A percentile compares a stretch with the other conserved stretches of the same genome.
Conservation (phyloP, 257 asterid species). For the Solanum chiquidenum region DNA sequence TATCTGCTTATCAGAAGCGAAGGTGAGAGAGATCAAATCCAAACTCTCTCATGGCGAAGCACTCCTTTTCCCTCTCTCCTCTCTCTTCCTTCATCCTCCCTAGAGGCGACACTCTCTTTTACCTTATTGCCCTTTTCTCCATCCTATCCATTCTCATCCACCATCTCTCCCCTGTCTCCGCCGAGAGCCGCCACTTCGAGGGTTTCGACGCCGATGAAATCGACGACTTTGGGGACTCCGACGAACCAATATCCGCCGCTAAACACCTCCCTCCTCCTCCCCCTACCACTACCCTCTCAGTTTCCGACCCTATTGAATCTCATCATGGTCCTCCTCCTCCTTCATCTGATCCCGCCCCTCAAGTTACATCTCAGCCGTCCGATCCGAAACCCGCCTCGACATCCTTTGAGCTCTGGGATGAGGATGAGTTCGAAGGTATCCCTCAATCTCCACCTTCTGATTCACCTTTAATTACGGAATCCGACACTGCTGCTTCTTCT, state of each 20-base stretch:
- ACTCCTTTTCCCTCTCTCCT: conserved; percentile 26
- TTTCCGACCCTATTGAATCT: conserved; percentile 34
- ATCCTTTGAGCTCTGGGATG: conserved; percentile 71
- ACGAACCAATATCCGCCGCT: conserved; percentile 29
- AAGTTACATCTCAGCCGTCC: conserved; percentile 25
- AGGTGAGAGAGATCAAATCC: background rate
- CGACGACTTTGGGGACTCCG: conserved; percentile 35
- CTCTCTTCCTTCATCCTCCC: conserved; percentile 51
- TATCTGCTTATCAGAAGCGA: background rate
- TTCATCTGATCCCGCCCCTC: conserved; percentile 7
- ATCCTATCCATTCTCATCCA: conserved; percentile 61
- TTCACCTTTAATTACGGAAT: conserved; percentile 17
- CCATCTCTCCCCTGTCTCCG: conserved; percentile 37
- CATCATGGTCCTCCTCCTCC: conserved; percentile 71
- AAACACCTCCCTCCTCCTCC: conserved; percentile 33
- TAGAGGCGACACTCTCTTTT: conserved; percentile 34
- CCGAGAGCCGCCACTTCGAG: conserved; percentile 59
- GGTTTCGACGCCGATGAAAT: conserved; percentile 89
- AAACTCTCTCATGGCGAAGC: conserved; percentile 28
- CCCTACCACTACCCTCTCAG: conserved; percentile 46
- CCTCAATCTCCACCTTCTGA: conserved; percentile 26
- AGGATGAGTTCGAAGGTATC: conserved; percentile 88
- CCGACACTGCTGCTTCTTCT: conserved; percentile 4
- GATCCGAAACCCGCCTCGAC: conserved; percentile 42
- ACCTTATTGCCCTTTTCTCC: conserved; percentile 44